These are phyloP conservation scores for Boletus subparvulus DNA, from an alignment of 768 basidiomycete species.

Conservation along the genomic window DNA sequence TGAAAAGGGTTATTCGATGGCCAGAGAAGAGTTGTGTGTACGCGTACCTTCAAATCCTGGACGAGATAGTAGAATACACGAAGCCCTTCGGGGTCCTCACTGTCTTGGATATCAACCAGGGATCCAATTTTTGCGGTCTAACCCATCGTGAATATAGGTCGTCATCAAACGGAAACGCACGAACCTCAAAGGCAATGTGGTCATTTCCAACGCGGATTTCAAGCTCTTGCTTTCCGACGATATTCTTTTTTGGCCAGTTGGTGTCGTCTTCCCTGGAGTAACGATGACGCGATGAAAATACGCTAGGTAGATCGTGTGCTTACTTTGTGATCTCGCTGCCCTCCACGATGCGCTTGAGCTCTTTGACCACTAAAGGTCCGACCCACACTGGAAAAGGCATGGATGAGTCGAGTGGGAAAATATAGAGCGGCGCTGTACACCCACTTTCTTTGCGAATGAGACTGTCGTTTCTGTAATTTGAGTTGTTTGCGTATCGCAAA, in stretches of 20 bases:
- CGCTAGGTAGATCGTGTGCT: background rate
- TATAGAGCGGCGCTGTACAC: constrained; percentile 32
- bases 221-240: constrained; percentile 97
- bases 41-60: constrained; percentile 87
- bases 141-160: background rate
- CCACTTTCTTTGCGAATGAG: constrained; percentile 98
- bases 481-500: constrained; percentile 97
- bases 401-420: background rate
- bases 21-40: background rate
- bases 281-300: background rate
- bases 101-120: constrained; percentile 94
- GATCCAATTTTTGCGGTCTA: constrained; percentile 99
- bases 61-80: constrained; percentile 98
- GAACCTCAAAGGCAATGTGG: constrained; percentile 95
- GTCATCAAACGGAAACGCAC: constrained; percentile 15
- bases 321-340: constrained; percentile 94
- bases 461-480: constrained; percentile 97
- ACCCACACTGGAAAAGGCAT: constrained; percentile 74
- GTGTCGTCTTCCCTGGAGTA: constrained; percentile 88
- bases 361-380: constrained; percentile 87
- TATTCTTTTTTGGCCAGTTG: constrained; percentile 99
- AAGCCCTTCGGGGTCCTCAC: constrained; percentile 95
- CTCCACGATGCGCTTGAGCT: constrained; percentile 92
- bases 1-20: constrained; percentile 32
- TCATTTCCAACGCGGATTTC: constrained; percentile 93